These are phyloP conservation scores for Pseudogymnoascus destructans DNA, from an alignment of 2,329 filamentous ascomycete genomes.

Conservation along the genomic window DNA sequence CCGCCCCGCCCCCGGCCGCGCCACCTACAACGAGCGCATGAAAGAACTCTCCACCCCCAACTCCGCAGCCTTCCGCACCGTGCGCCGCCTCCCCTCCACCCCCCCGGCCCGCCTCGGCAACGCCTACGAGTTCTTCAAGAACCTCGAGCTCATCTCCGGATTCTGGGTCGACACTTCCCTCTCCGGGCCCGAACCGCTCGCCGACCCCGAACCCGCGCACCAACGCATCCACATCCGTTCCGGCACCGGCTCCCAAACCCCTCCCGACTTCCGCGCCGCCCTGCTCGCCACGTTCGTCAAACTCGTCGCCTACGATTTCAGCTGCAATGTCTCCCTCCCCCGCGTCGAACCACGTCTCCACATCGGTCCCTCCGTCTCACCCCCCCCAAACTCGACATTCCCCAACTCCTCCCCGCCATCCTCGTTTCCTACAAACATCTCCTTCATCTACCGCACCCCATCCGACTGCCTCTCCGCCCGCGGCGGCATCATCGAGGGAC, in stretches of 20 bases:
- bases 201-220: constrained; percentile 15
- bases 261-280: constrained; percentile 42
- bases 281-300: constrained; percentile 49
- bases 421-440: constrained; percentile 45
- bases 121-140: constrained; percentile 52
- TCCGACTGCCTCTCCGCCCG: constrained; percentile 46
- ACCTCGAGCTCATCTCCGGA: constrained; percentile 43
- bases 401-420: constrained; percentile 28
- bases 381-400: constrained; percentile 22
- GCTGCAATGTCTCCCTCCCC: constrained; percentile 44
- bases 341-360: constrained; percentile 47
- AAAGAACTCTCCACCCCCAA: constrained; percentile 44
- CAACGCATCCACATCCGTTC: constrained; percentile 32
- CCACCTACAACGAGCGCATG: constrained; percentile 44
- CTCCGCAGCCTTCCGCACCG: constrained; percentile 45
- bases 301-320: constrained; percentile 52
- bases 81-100: constrained; percentile 42
- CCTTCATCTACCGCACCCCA: constrained; percentile 48
- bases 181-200: constrained; percentile 14
- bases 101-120: constrained; percentile 48
- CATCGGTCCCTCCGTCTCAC: constrained; percentile 24
- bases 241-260: constrained; percentile 41
- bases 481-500: constrained; percentile 46
- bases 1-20: constrained; percentile 41
- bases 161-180: constrained; percentile 50